Evolutionary conservation across 805 yeast genomes (phyloP), one percentile per base, ranked within the genome.

Genomic region (Cyberlindnera misumaiensis): DNA sequence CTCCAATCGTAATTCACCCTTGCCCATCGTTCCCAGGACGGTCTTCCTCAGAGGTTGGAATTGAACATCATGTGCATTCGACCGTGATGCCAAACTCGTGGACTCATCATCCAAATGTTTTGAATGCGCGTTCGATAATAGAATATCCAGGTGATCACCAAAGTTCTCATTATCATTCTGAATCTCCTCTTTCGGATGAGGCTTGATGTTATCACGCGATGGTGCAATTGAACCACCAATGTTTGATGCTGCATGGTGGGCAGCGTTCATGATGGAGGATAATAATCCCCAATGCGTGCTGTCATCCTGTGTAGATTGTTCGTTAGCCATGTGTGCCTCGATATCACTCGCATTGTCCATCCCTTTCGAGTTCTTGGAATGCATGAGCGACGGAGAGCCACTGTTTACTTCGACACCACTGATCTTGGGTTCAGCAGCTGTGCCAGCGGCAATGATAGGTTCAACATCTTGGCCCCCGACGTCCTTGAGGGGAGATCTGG

Each of bases 11-110:
- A 77, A 58, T 40, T 73, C 70, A 3, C 83, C 83, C 33, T 62
- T 62, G 4, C 83, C 83, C 49, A 77, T 51, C 0, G 81, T 67
- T 22, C 70, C 63, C 11, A 76, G 52, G 0, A 77, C 73, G 4
- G 75, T 64, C 36, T 70, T 63, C 43, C 70, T 48, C 12, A 72
- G 46, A 9, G 72, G 61, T 43, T 65, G 61, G 53, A 67, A 62
- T 49, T 63, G 70, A 14, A 71, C 67, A 36, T 61, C 58, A 13
- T 36, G 48, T 2, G 48, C 47, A 18, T 27, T 29, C 1, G 47
- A 36, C 32, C 35, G 42, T 9, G 47, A 43, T 9, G 32, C 34
- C 5, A 28, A 30, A 4, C 41, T 32, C 3, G 14, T 41, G 14
- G 32, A 40, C 11, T 44, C 40, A 4, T 32, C 39, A 3, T 32